A percentile compares a stretch with the other conserved stretches of the same genome.
Conservation (phyloP, 2,329 filamentous ascomycete genomes). For the Whalleya microplaca region DNA sequence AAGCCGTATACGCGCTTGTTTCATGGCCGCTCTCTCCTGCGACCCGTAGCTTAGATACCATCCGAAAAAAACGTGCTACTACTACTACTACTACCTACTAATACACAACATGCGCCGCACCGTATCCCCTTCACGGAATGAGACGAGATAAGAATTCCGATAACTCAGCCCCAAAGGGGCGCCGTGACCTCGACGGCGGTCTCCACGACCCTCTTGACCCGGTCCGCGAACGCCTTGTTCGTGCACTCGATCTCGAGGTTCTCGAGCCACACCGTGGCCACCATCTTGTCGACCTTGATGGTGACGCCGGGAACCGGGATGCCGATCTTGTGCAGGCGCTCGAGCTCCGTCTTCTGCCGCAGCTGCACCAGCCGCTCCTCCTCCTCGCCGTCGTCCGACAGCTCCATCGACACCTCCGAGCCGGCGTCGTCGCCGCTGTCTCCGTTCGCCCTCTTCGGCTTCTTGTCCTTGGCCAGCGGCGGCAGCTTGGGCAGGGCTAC, state of each 20-base stretch:
- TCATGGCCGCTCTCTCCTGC: not conserved
- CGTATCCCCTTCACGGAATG: not conserved
- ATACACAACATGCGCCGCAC: not conserved
- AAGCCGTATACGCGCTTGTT: constrained; percentile 6
- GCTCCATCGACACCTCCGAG: constrained; percentile 42
- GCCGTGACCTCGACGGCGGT: constrained; percentile 85
- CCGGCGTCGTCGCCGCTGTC: constrained; percentile 40
- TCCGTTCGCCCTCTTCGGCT: constrained; percentile 35
- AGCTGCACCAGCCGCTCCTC: constrained; percentile 53
- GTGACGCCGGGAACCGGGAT: constrained; percentile 89
- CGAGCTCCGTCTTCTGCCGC: constrained; percentile 69
- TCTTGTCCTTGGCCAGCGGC: constrained; percentile 39
- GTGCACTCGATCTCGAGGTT: constrained; percentile 85
- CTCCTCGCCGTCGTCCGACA: constrained; percentile 42
- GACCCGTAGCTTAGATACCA: too few species aligned
- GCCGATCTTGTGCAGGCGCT: constrained; percentile 78
- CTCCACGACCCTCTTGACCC: constrained; percentile 88
- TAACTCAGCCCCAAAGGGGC: constrained; percentile 65
- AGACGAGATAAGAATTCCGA: constrained; percentile 3
- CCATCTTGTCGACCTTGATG: constrained; percentile 85
- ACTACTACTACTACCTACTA: too few species aligned
- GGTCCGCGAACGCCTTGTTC: constrained; percentile 77
- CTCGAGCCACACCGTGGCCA: constrained; percentile 90
- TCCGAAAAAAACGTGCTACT: too few species aligned
- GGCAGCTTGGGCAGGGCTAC: constrained; percentile 68